A percentile compares a stretch with the other conserved stretches of the same genome.
Evolutionary conservation across 2,329 filamentous ascomycete genomes (phyloP).

Genomic region (Alternaria gaisen): DNA sequence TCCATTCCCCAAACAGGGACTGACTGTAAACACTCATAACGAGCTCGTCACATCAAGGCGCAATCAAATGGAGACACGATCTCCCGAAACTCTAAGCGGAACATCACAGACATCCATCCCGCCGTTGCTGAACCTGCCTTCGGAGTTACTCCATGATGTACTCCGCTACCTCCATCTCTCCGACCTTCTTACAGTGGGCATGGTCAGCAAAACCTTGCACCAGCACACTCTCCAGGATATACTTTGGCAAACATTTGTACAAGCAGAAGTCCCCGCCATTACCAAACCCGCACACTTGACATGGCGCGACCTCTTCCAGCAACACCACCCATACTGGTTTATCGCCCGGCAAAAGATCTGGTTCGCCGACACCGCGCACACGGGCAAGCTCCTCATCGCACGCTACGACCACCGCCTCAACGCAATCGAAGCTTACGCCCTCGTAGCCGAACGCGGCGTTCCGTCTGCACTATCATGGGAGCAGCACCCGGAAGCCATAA

Average conservation of each 20-base stretch:
- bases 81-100: background rate
- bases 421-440: constrained; percentile 80
- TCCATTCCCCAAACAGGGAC: background rate
- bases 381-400: constrained; percentile 77
- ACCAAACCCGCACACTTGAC: constrained; percentile 64
- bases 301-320: constrained; percentile 75
- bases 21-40: background rate
- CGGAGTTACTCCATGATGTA: constrained; percentile 79
- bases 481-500: constrained; percentile 70
- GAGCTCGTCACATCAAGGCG: background rate
- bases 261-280: constrained; percentile 64
- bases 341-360: constrained; percentile 81
- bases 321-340: constrained; percentile 86
- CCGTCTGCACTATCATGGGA: constrained; percentile 70
- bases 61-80: background rate
- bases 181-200: constrained; percentile 69
- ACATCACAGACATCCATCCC: constrained; percentile 7
- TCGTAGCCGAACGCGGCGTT: constrained; percentile 70
- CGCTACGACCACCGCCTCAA: constrained; percentile 77
- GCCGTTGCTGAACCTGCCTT: constrained; percentile 68
- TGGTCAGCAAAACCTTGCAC: constrained; percentile 68
- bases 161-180: constrained; percentile 70
- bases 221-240: constrained; percentile 70
- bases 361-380: constrained; percentile 79
- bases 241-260: constrained; percentile 76